These are phyloP conservation scores for Fusarium pseudograminearum DNA, from an alignment of 2,329 filamentous ascomycete genomes.

Conservation along the genomic window DNA sequence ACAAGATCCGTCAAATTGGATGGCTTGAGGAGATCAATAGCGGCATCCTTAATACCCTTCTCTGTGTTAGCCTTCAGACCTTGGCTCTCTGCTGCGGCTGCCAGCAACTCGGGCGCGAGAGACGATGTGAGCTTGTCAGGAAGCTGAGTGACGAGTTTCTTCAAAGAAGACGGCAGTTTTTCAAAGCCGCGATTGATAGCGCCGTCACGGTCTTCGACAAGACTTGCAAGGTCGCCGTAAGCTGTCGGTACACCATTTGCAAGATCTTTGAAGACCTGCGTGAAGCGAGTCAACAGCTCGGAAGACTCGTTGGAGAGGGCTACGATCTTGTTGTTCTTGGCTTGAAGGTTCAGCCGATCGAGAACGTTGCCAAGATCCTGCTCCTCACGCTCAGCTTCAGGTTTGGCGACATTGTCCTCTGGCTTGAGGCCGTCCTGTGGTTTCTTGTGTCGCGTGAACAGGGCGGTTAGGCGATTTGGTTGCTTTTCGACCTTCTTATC, in stretches of 20 bases:
- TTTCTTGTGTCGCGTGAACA: slow-evolving; percentile 56
- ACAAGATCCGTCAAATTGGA: slow-evolving; percentile 82
- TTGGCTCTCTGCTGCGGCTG: slow-evolving; percentile 80
- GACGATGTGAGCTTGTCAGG: slow-evolving; percentile 83
- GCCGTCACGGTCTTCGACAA: slow-evolving; percentile 72
- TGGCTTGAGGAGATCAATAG: slow-evolving; percentile 75
- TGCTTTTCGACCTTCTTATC: slow-evolving; percentile 52
- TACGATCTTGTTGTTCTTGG: slow-evolving; percentile 87
- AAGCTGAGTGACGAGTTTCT: slow-evolving; percentile 87
- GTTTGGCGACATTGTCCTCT: slow-evolving; percentile 56
- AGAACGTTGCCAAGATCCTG: slow-evolving; percentile 85
- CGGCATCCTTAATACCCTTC: slow-evolving; percentile 70
- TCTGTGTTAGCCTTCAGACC: slow-evolving; percentile 68
- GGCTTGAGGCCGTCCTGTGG: slow-evolving; percentile 53
- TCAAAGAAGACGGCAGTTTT: slow-evolving; percentile 79
- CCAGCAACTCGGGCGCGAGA: slow-evolving; percentile 84
- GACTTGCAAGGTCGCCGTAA: slow-evolving; percentile 82
- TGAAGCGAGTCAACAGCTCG: slow-evolving; percentile 85
- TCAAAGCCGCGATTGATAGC: slow-evolving; percentile 71
- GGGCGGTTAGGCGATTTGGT: slow-evolving; percentile 51
- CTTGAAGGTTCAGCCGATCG: slow-evolving; percentile 84
- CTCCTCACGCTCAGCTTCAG: slow-evolving; percentile 62
- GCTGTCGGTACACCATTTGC: slow-evolving; percentile 94
- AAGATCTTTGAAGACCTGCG: slow-evolving; percentile 89
- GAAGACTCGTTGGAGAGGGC: slow-evolving; percentile 86